Percentiles rank a stretch among this genome's conserved stretches.
Conservation (phyloP, 805 yeast genomes). For the Saccharomycopsis olivae region DNA sequence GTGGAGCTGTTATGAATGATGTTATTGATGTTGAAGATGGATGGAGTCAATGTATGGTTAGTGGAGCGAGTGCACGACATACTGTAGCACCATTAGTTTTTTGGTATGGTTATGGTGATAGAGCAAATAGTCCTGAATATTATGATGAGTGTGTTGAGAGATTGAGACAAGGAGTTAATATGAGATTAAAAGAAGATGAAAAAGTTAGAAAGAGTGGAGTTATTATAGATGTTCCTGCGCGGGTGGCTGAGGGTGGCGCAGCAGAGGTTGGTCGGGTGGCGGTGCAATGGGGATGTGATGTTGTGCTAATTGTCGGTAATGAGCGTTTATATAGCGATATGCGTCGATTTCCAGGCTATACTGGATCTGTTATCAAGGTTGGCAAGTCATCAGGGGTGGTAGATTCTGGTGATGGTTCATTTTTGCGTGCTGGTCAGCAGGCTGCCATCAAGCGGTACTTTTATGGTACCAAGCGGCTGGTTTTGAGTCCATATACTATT, state of each 20-base stretch:
- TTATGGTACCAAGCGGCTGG: slow-evolving; percentile 59
- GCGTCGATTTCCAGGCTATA: too few relatives aligned
- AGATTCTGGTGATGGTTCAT: slow-evolving; percentile 45
- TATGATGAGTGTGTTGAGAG: slow-evolving; percentile 22
- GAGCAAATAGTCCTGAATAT: slow-evolving; percentile 37
- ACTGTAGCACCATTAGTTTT: slow-evolving; percentile 87
- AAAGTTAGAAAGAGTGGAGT: slow-evolving; percentile 40
- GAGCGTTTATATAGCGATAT: slow-evolving; percentile 61
- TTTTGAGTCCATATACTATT: slow-evolving; percentile 77
- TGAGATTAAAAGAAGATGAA: slow-evolving; percentile 41
- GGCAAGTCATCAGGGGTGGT: slow-evolving; percentile 22
- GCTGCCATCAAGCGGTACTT: slow-evolving; percentile 77
- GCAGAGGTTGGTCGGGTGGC: slow-evolving; percentile 46
- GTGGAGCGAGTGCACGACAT: slow-evolving; percentile 67
- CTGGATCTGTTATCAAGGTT: neutral
- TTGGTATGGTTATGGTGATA: slow-evolving; percentile 60
- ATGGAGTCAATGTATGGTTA: slow-evolving; percentile 71
- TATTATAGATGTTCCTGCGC: slow-evolving; percentile 67
- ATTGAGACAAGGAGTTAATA: slow-evolving; percentile 27
- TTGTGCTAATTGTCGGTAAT: slow-evolving; percentile 63
- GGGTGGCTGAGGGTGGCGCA: slow-evolving; percentile 37
- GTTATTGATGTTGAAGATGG: slow-evolving; percentile 64
- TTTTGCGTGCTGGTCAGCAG: slow-evolving; percentile 61
- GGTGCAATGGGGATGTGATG: slow-evolving; percentile 45
- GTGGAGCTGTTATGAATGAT: slow-evolving; percentile 79